Evolutionary conservation across 208 protist species (phyloP).

Genomic region (Angomonas ambiguus): DNA sequence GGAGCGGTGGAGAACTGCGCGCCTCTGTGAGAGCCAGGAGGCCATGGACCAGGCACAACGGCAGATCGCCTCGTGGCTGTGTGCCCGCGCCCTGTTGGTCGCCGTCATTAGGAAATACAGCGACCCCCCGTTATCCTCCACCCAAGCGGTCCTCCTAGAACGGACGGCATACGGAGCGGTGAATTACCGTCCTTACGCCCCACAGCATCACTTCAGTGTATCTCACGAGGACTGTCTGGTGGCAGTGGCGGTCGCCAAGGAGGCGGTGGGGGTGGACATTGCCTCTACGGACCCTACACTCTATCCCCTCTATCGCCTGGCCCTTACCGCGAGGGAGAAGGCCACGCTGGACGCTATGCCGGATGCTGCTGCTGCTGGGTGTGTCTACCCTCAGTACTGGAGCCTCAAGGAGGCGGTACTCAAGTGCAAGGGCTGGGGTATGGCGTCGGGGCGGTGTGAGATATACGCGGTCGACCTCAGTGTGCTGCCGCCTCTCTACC

Average conservation of each 20-base stretch:
- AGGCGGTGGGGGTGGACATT: not conserved
- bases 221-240: not conserved
- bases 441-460: slow-evolving; percentile 22
- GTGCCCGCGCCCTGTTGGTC: not conserved
- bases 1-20: not conserved
- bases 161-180: not conserved
- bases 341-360: too few species aligned
- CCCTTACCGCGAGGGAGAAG: not conserved
- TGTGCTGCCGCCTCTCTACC: not conserved
- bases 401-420: slow-evolving; percentile 31
- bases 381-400: slow-evolving; percentile 28
- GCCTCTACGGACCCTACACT: not conserved
- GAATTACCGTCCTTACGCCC: not conserved
- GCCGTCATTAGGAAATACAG: not conserved
- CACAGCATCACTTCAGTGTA: not conserved
- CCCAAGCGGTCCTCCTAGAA: not conserved
- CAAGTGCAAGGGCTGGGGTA: slow-evolving; percentile 30
- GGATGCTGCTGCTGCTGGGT: too few species aligned
- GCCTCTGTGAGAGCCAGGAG: not conserved
- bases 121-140: too few species aligned
- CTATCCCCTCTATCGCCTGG: not conserved
- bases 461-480: not conserved
- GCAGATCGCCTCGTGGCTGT: not conserved
- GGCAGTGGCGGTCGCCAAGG: not conserved
- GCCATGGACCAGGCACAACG: not conserved